A percentile compares a stretch with the other conserved stretches of the same genome.
Conservation (phyloP, 106 monocot species). For the Dendrobium nobile region DNA sequence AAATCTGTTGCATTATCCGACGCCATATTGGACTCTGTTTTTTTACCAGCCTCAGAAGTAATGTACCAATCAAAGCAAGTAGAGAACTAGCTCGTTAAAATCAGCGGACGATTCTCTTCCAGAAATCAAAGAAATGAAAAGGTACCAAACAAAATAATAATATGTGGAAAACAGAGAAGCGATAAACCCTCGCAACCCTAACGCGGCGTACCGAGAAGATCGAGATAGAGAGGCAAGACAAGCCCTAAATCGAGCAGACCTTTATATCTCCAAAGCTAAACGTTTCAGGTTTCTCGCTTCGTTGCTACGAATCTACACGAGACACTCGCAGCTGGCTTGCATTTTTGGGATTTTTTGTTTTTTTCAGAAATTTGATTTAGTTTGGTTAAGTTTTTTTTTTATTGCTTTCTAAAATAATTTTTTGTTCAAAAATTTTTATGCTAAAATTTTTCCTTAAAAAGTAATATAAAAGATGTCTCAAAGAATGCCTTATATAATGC, state of each 20-base stretch:
- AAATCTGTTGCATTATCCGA: conserved; percentile 14
- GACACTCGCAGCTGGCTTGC: too few relatives aligned
- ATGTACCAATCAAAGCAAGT: neutral
- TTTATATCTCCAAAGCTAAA: neutral
- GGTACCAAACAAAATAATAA: neutral
- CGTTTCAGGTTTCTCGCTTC: neutral
- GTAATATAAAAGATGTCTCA: too few relatives aligned
- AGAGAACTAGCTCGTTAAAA: neutral
- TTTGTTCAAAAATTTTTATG: too few relatives aligned
- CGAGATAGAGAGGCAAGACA: neutral
- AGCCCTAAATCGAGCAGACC: neutral
- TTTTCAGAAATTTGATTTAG: too few relatives aligned
- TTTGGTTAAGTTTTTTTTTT: too few relatives aligned
- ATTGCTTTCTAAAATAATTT: too few relatives aligned
- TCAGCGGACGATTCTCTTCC: neutral
- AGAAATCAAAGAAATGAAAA: neutral
- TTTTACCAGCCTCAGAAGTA: neutral
- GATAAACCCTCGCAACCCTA: neutral
- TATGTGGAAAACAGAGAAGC: neutral
- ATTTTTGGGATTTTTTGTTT: too few relatives aligned
- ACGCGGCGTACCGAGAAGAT: neutral
- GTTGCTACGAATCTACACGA: neutral
- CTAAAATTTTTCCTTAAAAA: too few relatives aligned
- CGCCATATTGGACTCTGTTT: conserved; percentile 7
- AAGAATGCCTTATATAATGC: too few relatives aligned